Base-by-base conservation (phyloP, 345 rosid species). In the Reutealis trisperma region DNA sequence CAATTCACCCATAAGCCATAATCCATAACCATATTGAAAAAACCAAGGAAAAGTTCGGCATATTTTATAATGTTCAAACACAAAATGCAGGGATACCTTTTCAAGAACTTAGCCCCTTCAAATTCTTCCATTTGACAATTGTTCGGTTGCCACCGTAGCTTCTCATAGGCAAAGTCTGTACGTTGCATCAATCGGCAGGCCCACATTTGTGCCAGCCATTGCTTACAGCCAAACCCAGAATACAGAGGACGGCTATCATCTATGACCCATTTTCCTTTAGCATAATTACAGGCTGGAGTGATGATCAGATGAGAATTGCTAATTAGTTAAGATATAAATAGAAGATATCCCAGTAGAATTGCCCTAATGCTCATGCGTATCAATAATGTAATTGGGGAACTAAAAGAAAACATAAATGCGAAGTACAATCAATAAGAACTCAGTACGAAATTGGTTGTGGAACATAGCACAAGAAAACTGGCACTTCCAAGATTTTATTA, bases 171-270 rank as follows among this genome's bases (percentile, higher is more conserved):
- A 82, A 95, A 95, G 82, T 93, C 96, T 74, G 81, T 87, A 57
- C 98, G 96, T 78, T 92, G 94, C 85, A 89, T 95, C 85, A 92
- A 81, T 79, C 91, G 87, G 82, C 99, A 93, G 25, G 99, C 97
- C 99, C 99, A 95, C 98, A 90, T 93, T 27, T 71, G 72, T 32
- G 99, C 92, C 75, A 95, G 89, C 99, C 98, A 95, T 61, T 86
- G 93, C 83, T 93, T 95, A 83, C 99, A 93, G 64, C 70, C 78
- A 75, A 82, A 84, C 67, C 99, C 99, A 21, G 98, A 92, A 83
- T 95, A 95, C 65, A 92, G 69, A 69, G 92, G 93, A 70, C 87
- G 86, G 47, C 65, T 78, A 34, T 88, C 87, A 84, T 95, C 99
- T 75, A 90, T 80, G 55, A 93, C 91, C 99, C 99, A 95, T 84